A percentile compares a stretch with the other conserved stretches of the same genome.
Evolutionary conservation across 2,329 filamentous ascomycete species (phyloP).

Genomic region (Penicillium sp.): DNA sequence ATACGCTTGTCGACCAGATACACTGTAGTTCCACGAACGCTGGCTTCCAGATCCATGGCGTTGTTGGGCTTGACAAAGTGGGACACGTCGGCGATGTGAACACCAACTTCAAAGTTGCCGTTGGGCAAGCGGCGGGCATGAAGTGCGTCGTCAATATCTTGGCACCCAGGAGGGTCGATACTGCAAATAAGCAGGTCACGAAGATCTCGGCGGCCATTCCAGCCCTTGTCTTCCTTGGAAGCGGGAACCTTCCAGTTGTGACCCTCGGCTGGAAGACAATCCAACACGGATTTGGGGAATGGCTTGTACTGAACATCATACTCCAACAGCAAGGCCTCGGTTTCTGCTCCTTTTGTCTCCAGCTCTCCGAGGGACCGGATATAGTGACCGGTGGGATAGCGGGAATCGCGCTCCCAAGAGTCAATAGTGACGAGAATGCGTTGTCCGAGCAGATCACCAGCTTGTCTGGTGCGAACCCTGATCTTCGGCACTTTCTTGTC

Average conservation of each 20-base stretch:
- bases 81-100: constrained; percentile 99
- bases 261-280: constrained; percentile 86
- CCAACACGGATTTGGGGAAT: constrained; percentile 91
- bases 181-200: constrained; percentile 88
- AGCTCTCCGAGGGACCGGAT: constrained; percentile 88
- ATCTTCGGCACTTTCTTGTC: constrained; percentile 98
- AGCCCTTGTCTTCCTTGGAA: constrained; percentile 76
- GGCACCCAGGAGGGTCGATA: constrained; percentile 92
- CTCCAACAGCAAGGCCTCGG: constrained; percentile 87
- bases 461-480: constrained; percentile 84
- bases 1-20: constrained; percentile 99
- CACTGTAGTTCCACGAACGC: constrained; percentile 89
- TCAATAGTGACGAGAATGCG: constrained; percentile 91
- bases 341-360: constrained; percentile 96
- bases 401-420: constrained; percentile 88
- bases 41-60: constrained; percentile 94
- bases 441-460: constrained; percentile 82
- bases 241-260: constrained; percentile 89
- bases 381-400: constrained; percentile 90
- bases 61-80: constrained; percentile 97
- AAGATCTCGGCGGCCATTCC: constrained; percentile 80
- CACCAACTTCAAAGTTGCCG: constrained; percentile 92
- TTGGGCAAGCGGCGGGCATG: constrained; percentile 83
- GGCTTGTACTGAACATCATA: constrained; percentile 97
- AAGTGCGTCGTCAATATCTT: constrained; percentile 96